phyloP scores from a whole-genome alignment of 768 basidiomycete species.

The Suillus paluster region DNA sequence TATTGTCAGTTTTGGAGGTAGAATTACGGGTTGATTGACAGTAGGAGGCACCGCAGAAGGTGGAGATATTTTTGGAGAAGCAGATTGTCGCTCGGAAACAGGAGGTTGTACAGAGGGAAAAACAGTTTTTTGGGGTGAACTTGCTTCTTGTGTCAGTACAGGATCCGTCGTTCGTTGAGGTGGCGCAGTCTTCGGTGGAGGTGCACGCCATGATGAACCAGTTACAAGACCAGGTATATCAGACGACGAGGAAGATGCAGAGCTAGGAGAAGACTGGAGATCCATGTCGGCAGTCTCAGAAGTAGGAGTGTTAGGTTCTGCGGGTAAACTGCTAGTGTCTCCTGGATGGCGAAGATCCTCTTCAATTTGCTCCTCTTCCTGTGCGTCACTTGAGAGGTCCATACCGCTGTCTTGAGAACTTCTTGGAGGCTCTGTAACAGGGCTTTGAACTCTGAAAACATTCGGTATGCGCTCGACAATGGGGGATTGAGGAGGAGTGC shows the following conservation, averaged over 20 bases:
- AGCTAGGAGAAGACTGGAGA: constrained; percentile 38
- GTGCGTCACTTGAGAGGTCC: constrained; percentile 22
- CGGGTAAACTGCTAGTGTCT: constrained; percentile 32
- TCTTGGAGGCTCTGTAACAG: constrained; percentile 11
- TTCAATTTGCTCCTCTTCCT: constrained; percentile 24
- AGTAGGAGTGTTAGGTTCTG: constrained; percentile 23
- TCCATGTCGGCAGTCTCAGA: constrained; percentile 41
- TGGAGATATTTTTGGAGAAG: constrained; percentile 7
- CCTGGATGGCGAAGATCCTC: constrained; percentile 26
- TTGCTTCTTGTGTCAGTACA: constrained; percentile 15
- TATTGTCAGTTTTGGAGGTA: constrained; percentile 7
- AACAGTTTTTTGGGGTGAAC: constrained; percentile 14
- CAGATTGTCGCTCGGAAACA: constrained; percentile 17
- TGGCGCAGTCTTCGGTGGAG: background rate
- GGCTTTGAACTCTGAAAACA: constrained; percentile 11
- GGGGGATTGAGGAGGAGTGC: constrained; percentile 38
- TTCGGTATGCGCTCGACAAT: constrained; percentile 8
- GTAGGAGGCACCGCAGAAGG: constrained; percentile 13
- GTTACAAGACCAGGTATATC: constrained; percentile 40
- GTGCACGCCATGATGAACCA: constrained; percentile 31
- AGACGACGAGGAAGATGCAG: constrained; percentile 21
- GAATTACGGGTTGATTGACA: constrained; percentile 6
- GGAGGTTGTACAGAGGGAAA: constrained; percentile 14
- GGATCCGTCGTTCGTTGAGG: constrained; percentile 28
- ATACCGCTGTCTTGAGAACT: constrained; percentile 10